A percentile compares a stretch with the other conserved stretches of the same genome.
Evolutionary conservation across 2,329 filamentous ascomycete genomes (phyloP).

Genomic region (Pseudocercospora macadamiae): DNA sequence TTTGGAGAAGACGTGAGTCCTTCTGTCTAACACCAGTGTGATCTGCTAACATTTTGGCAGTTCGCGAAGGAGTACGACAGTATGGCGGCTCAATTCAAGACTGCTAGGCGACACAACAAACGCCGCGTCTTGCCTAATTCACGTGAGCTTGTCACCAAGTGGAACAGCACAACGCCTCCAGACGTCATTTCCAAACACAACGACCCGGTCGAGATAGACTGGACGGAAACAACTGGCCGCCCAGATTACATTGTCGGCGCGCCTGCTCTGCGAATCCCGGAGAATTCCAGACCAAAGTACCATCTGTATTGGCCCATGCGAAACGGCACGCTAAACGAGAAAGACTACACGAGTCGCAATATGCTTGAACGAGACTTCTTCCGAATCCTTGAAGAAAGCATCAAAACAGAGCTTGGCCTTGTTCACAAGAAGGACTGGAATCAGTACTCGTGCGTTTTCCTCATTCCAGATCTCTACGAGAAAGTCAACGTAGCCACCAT

Average conservation of each 20-base stretch:
- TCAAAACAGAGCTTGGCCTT: slow-evolving; percentile 81
- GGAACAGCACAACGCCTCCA: slow-evolving; percentile 80
- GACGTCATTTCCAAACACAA: slow-evolving; percentile 94
- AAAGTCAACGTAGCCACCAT: slow-evolving; percentile 86
- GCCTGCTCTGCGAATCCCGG: slow-evolving; percentile 82
- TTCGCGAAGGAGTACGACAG: slow-evolving; percentile 71
- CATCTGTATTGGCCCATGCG: slow-evolving; percentile 91
- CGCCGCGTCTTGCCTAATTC: slow-evolving; percentile 95
- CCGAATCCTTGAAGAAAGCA: slow-evolving; percentile 80
- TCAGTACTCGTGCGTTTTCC: slow-evolving; percentile 94
- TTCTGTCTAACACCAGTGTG: no score
- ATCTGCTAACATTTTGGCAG: no score
- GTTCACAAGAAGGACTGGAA: slow-evolving; percentile 77
- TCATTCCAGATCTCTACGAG: slow-evolving; percentile 96
- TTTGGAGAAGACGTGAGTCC: slow-evolving; percentile 78
- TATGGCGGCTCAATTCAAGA: slow-evolving; percentile 84
- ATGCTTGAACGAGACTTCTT: slow-evolving; percentile 86
- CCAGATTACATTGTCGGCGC: slow-evolving; percentile 79
- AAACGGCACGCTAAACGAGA: slow-evolving; percentile 85
- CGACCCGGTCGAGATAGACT: slow-evolving; percentile 89
- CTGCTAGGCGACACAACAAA: slow-evolving; percentile 91
- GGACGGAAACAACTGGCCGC: slow-evolving; percentile 77
- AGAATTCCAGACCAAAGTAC: slow-evolving; percentile 85
- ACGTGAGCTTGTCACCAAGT: slow-evolving; percentile 92
- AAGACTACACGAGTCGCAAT: slow-evolving; percentile 79